phyloP scores from a whole-genome alignment of 495 filamentous ascomycete species.

The Hypomontagnella submonticulosa region DNA sequence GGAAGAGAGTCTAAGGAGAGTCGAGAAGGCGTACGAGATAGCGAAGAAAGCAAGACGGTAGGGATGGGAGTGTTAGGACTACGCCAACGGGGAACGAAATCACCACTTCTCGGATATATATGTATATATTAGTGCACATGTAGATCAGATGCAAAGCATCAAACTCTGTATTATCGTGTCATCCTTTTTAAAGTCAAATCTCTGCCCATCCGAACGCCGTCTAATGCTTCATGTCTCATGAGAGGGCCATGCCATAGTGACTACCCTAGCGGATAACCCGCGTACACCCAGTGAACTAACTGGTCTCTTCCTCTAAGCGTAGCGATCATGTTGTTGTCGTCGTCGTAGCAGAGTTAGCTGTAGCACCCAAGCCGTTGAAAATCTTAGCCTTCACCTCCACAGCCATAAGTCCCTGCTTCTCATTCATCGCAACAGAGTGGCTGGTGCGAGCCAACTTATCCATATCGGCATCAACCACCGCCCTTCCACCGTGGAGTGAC shows the following conservation, averaged over 20 bases:
- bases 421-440: conserved; percentile 85
- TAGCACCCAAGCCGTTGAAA: conserved; percentile 73
- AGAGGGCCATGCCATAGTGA: background rate
- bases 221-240: conserved; percentile 40
- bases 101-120: background rate
- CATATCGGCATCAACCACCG: conserved; percentile 67
- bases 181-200: conserved; percentile 15
- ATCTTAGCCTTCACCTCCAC: conserved; percentile 85
- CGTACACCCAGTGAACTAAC: too few relatives aligned
- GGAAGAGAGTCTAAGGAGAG: conserved; percentile 65
- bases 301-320: background rate
- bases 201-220: conserved; percentile 30
- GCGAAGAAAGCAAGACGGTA: conserved; percentile 2
- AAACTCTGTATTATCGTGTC: conserved; percentile 25
- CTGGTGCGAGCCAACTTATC: conserved; percentile 84
- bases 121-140: background rate
- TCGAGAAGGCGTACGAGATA: conserved; percentile 57
- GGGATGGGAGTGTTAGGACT: background rate
- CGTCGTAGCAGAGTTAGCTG: background rate
- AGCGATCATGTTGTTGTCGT: conserved; percentile 4
- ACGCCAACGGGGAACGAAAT: background rate
- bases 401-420: conserved; percentile 84
- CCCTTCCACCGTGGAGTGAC: conserved; percentile 17
- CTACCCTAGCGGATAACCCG: background rate
- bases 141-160: conserved; percentile 25